Conservation (phyloP, 306 rosid species). For the Rubus parviflorus region DNA sequence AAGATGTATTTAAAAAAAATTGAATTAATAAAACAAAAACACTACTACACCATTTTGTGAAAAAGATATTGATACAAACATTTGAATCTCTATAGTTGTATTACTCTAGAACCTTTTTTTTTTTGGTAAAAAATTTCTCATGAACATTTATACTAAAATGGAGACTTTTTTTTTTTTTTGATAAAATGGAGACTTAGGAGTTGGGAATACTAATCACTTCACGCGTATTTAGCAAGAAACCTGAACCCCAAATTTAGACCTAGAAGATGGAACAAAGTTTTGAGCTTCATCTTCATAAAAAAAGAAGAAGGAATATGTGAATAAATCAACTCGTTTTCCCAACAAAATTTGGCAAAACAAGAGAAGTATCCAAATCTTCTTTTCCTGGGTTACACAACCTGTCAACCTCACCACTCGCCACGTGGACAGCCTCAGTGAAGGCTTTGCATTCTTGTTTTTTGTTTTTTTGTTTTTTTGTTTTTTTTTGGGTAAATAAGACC, state of each 20-base stretch:
- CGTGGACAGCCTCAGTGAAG: constrained; percentile 5
- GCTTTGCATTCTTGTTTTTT: not conserved
- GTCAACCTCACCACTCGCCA: not conserved
- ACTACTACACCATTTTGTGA: no score
- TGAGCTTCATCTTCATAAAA: not conserved
- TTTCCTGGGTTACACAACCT: not conserved
- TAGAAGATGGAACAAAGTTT: not conserved
- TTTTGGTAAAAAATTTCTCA: no score
- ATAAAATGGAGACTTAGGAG: no score
- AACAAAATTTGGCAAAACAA: constrained; percentile 7
- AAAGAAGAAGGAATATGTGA: not conserved
- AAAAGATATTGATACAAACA: no score
- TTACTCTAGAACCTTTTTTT: no score
- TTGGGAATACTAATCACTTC: not conserved
- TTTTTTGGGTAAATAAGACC: not conserved
- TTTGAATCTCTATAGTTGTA: not conserved
- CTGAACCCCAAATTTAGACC: not conserved
- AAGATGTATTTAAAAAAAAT: no score
- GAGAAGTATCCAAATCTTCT: not conserved
- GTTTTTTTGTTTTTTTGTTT: not conserved
- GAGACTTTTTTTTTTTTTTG: no score
- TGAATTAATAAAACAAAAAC: no score
- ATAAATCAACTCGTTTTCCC: not conserved
- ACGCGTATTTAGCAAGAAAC: not conserved
- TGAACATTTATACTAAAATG: not conserved